Percentiles rank a stretch among this genome's conserved stretches.
phyloP scores from a whole-genome alignment of 441 rosid genomes.

The Viola pubescens region DNA sequence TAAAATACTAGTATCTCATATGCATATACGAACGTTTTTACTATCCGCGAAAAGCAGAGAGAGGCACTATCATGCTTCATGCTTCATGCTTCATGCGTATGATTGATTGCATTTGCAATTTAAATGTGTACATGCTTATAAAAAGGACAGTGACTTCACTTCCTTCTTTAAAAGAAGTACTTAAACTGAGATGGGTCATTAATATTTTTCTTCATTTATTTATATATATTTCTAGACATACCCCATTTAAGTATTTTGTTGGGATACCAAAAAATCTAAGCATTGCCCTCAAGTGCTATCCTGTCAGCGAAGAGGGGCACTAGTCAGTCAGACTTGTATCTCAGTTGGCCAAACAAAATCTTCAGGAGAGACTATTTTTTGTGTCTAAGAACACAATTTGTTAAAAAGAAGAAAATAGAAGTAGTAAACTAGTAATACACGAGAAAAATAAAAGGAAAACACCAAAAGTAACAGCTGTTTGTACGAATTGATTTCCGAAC shows the following conservation, averaged over 20 bases:
- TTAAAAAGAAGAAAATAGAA: no score
- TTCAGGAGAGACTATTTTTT: no score
- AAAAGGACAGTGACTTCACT: slow-evolving; percentile 11
- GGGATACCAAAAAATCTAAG: neutral
- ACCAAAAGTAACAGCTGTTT: no score
- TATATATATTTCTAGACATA: neutral
- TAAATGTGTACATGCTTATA: neutral
- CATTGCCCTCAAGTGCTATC: neutral
- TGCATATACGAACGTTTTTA: neutral
- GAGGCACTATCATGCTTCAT: slow-evolving; percentile 1
- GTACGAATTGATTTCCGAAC: no score
- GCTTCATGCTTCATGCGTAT: slow-evolving; percentile 16
- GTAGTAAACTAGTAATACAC: no score
- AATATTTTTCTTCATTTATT: slow-evolving; percentile 7
- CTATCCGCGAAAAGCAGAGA: slow-evolving; percentile 6
- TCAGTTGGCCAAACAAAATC: no score
- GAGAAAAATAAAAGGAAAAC: no score
- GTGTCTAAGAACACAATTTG: no score
- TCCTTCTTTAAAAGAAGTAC: slow-evolving; percentile 6
- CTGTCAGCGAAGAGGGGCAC: neutral
- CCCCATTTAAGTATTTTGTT: neutral
- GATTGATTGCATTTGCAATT: slow-evolving; percentile 24
- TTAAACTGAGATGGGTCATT: slow-evolving; percentile 9
- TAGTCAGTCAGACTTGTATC: neutral
- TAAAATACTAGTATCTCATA: neutral